Evolutionary conservation across 257 asterid genomes (phyloP), one percentile per base, ranked within the genome.

Genomic region (Verbascum thapsus): DNA sequence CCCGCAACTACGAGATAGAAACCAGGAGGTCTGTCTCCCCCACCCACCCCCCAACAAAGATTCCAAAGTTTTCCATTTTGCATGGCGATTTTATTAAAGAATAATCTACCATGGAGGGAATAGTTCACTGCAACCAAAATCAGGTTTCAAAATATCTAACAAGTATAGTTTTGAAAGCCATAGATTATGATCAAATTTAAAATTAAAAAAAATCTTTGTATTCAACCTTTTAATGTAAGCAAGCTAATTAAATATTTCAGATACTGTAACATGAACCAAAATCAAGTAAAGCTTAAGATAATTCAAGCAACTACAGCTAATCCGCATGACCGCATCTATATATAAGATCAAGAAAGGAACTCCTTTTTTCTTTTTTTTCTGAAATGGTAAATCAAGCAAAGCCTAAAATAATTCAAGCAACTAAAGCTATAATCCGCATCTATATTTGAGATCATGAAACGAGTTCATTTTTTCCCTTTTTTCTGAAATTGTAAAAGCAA

Each of bases 281-380:
- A 40, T 71, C 67, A 64, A 18, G 6, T 8, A 17, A 52, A 22
- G 7, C 55, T 59, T 56, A n/a, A n/a, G n/a, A n/a, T n/a, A 47
- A 43, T 34, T 62, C 52, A 12, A 53, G 17, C 70, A 48, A 59
- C 18, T 19, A 6, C 34, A 67, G 17, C 50, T 48, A 55, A 63
- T 39, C 52, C 22, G 4, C 53, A 20, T n/a, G 19, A 65, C n/a
- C n/a, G n/a, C n/a, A n/a, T n/a, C n/a, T n/a, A 45, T 15, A 68
- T 39, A 34, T 30, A 61, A 54, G 32, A 50, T 58, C 75, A 51
- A 51, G 51, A 63, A 74, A 11, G 72, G 38, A 63, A 41, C n/a
- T n/a, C 52, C 53, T 39, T 38, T 18, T 8, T 32, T 10, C 4
- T 1, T 12, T 15, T 41, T 44, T 26, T 26, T 26, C 5, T 26